Conservation (phyloP, 2,329 filamentous ascomycete genomes). For the Catunica adiposa region DNA sequence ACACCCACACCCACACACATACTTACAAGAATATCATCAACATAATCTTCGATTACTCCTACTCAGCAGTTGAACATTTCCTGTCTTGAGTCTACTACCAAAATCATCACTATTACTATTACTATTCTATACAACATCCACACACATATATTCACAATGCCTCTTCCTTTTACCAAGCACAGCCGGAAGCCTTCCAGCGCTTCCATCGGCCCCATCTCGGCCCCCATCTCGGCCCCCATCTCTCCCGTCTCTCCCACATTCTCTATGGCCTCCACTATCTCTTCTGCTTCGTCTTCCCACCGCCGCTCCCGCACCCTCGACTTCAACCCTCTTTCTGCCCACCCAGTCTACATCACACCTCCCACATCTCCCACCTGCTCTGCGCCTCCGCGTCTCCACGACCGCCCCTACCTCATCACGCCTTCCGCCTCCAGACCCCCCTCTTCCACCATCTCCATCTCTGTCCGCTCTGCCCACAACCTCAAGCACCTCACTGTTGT, state of each 20-base stretch:
- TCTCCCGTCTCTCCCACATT: background rate
- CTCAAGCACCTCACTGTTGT: conserved; percentile 12
- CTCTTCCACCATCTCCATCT: conserved; percentile 12
- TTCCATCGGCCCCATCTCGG: conserved; percentile 9
- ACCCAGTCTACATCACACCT: conserved; percentile 10
- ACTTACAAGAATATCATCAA: too few species aligned
- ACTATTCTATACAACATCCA: background rate
- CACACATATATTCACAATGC: conserved; percentile 6
- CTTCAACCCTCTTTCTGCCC: conserved; percentile 13
- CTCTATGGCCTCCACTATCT: background rate
- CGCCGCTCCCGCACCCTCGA: conserved; percentile 13
- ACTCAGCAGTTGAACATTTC: background rate
- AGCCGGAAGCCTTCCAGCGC: conserved; percentile 7
- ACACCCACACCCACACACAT: too few species aligned
- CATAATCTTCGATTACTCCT: background rate
- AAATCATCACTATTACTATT: background rate
- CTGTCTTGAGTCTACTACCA: background rate
- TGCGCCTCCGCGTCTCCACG: conserved; percentile 13
- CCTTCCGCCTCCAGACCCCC: conserved; percentile 6
- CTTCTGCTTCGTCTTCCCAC: conserved; percentile 6
- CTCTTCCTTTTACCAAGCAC: conserved; percentile 8
- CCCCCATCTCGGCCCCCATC: background rate
- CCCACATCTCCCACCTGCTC: background rate
- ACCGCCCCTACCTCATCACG: conserved; percentile 13
- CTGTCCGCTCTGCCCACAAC: conserved; percentile 11